phyloP scores from a whole-genome alignment of 495 filamentous ascomycete genomes.

The Penicillium steckii region DNA sequence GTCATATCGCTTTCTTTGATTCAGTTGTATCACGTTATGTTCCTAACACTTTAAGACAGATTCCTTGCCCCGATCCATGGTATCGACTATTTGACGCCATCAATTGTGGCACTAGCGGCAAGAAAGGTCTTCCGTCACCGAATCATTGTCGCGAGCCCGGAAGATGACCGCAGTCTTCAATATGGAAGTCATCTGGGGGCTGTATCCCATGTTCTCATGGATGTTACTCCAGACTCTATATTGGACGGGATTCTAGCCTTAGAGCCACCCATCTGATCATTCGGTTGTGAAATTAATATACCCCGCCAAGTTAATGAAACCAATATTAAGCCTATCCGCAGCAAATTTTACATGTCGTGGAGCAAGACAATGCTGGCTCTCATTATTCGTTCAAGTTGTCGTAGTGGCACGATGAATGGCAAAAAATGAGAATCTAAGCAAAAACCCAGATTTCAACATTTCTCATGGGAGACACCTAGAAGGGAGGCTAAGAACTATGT shows the following conservation, averaged over 20 bases:
- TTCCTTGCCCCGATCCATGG: conserved; percentile 80
- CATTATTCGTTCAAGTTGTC: too few species aligned
- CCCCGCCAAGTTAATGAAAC: not conserved
- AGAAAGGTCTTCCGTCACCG: conserved; percentile 88
- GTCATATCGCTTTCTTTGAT: conserved; percentile 8
- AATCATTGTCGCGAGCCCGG: conserved; percentile 63
- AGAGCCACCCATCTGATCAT: conserved; percentile 61
- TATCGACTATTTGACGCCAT: conserved; percentile 77
- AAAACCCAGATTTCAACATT: too few species aligned
- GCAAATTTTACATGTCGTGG: too few species aligned
- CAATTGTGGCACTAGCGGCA: conserved; percentile 78
- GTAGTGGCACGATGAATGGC: too few species aligned
- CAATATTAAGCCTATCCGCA: too few species aligned
- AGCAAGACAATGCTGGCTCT: too few species aligned
- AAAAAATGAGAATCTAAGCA: too few species aligned
- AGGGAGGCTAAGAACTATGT: too few species aligned
- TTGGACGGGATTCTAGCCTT: conserved; percentile 81
- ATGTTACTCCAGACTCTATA: conserved; percentile 70
- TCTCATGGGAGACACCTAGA: too few species aligned
- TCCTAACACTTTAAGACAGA: conserved; percentile 13
- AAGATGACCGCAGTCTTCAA: conserved; percentile 82
- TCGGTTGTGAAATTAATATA: not conserved
- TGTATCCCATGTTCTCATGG: conserved; percentile 62
- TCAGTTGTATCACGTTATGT: not conserved
- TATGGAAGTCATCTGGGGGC: conserved; percentile 82